Conservation (phyloP, 2,329 filamentous ascomycete species). For the Hypoxylon sp. region DNA sequence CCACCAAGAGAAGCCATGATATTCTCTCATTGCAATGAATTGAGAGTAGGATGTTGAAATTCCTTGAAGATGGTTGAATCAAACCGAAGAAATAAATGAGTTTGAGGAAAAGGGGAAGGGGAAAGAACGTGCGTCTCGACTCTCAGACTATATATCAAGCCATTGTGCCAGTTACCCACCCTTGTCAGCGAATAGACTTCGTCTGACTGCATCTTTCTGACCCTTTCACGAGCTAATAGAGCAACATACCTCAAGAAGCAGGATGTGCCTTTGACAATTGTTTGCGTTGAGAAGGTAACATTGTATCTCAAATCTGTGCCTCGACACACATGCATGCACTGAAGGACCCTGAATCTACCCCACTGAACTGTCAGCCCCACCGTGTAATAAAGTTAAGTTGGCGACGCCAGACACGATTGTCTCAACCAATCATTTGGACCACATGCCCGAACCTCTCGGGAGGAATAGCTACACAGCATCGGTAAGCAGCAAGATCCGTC, state of each 20-base stretch:
- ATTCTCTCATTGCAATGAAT: slow-evolving; percentile 73
- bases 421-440: slow-evolving; percentile 51
- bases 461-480: slow-evolving; percentile 30
- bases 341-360: slow-evolving; percentile 38
- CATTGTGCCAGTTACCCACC: slow-evolving; percentile 18
- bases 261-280: not conserved
- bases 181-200: slow-evolving; percentile 17
- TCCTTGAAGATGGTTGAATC: slow-evolving; percentile 46
- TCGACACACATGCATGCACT: slow-evolving; percentile 13
- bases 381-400: slow-evolving; percentile 26
- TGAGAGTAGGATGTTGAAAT: slow-evolving; percentile 49
- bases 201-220: slow-evolving; percentile 18
- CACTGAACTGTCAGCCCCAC: slow-evolving; percentile 37
- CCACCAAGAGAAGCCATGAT: slow-evolving; percentile 80
- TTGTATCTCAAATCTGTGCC: slow-evolving; percentile 22
- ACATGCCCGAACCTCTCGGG: slow-evolving; percentile 46
- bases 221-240: not conserved
- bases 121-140: slow-evolving; percentile 10
- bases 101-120: slow-evolving; percentile 29
- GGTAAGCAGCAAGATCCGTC: slow-evolving; percentile 9
- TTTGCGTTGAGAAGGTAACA: slow-evolving; percentile 35
- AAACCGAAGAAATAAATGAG: slow-evolving; percentile 25
- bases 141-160: slow-evolving; percentile 31
- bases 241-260: slow-evolving; percentile 1
- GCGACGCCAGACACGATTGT: slow-evolving; percentile 24